Percentiles rank a stretch among this genome's conserved stretches.
Conservation (phyloP, 78 protist species). For the Protostelium mycophagum region DNA sequence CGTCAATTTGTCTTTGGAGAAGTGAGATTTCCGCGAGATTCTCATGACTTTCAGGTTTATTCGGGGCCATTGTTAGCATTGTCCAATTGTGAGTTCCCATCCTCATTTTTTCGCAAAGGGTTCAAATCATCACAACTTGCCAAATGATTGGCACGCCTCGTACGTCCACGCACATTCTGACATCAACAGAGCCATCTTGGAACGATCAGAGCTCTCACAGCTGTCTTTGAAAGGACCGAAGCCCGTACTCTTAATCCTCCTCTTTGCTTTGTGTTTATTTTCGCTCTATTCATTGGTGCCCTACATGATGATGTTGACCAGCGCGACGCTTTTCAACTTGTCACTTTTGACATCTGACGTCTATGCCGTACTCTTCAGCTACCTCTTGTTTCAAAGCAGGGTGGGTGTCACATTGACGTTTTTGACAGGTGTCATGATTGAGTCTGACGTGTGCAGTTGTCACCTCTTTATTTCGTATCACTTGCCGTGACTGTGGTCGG, state of each 20-base stretch:
- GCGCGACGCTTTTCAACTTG: conserved; percentile 76
- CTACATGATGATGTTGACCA: conserved; percentile 32
- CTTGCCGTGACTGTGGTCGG: conserved; percentile 27
- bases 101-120: neutral
- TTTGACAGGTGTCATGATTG: neutral
- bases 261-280: conserved; percentile 61
- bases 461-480: conserved; percentile 51
- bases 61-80: conserved; percentile 44
- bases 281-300: conserved; percentile 69
- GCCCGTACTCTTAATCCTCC: conserved; percentile 27
- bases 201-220: conserved; percentile 21
- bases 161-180: neutral
- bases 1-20: too few relatives aligned
- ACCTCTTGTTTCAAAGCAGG: conserved; percentile 33
- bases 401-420: neutral
- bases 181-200: conserved; percentile 17
- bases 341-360: conserved; percentile 80
- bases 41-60: conserved; percentile 33
- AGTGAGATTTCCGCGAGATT: neutral
- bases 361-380: conserved; percentile 55
- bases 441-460: neutral
- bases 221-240: conserved; percentile 27
- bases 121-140: neutral
- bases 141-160: neutral
- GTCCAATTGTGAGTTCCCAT: conserved; percentile 42